Conservation (phyloP, 2,329 filamentous ascomycete genomes). For the Exophiala phaeomuriformis region DNA sequence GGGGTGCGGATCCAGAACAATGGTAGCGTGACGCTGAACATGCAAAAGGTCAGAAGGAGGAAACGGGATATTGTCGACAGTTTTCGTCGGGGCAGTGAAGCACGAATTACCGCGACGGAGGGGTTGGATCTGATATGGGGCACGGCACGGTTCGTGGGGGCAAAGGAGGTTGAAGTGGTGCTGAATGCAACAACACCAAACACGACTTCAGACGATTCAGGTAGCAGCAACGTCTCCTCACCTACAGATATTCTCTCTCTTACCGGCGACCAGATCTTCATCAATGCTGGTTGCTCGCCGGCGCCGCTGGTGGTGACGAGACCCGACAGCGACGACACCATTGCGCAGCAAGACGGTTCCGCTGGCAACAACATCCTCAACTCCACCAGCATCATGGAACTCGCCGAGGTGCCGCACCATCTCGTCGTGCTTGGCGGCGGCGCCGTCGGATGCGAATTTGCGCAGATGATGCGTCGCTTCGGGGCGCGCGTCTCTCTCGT, state of each 20-base stretch:
- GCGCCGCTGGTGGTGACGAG: constrained; percentile 19
- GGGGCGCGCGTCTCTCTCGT: constrained; percentile 46
- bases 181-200: constrained; percentile 1
- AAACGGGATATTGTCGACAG: constrained; percentile 49
- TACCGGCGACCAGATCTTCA: constrained; percentile 29
- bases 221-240: background rate
- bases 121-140: constrained; percentile 41
- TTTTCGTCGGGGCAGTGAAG: constrained; percentile 45
- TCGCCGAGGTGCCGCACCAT: constrained; percentile 36
- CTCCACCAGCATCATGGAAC: constrained; percentile 27
- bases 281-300: constrained; percentile 26
- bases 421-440: constrained; percentile 49
- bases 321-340: constrained; percentile 6
- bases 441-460: constrained; percentile 49
- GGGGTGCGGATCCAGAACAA: constrained; percentile 36
- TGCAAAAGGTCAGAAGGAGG: constrained; percentile 45
- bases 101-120: constrained; percentile 35
- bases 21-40: constrained; percentile 37
- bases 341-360: constrained; percentile 11
- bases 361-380: constrained; percentile 20
- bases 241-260: constrained; percentile 29
- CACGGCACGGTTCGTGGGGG: constrained; percentile 39
- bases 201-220: too few relatives aligned
- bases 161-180: constrained; percentile 35
- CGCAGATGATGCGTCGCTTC: constrained; percentile 46